Base-by-base conservation (phyloP, 441 rosid genomes). In the Caryocar brasiliense region DNA sequence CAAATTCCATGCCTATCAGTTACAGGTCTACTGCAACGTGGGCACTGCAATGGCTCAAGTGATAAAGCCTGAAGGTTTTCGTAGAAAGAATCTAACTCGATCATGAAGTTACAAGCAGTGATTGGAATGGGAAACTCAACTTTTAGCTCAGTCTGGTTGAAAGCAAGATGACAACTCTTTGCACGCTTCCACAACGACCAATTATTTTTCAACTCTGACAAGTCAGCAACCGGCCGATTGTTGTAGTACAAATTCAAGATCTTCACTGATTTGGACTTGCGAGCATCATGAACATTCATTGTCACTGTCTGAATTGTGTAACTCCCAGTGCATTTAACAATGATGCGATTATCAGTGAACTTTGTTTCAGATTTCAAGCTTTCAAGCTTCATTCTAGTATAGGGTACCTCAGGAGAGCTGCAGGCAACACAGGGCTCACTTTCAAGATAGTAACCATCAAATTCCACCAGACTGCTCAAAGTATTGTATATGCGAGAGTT, bases 341-440 rank as follows among this genome's bases (percentile, higher is more conserved):
- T 88, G 76, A 88, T 95, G 54, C 98, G 99, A 58, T 86, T 91
- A 75, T 88, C 99, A 20, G 98, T 95, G 48, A 95, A 95, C 81
- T 91, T 95, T 15, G 95, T 95, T 81, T 95, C 99, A 36, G 99
- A 95, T 65, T 91, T 95, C 78, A 95, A 66, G 67, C 88, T 91
- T 73, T 95, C 99, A 38, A 95, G 82, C 81, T 95, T 95, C 98
- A 91, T 91, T 73, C 89, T 82, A 79, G 95, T 80, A 41, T 88
- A 95, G 19, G 98, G 99, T 27, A 91, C 98, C 80, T 95, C 99
- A 14, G 98, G 99, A 61, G 99, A 82, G 74, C 99, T 95, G 81
- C 99, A 95, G 45, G 98, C 82, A 59, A 95, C 99, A 78, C 99
- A 95, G 14, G 99, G 99, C 63, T 95, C 99, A 51, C 97, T 95